Evolutionary conservation across 176 grass and related monocot genomes (phyloP), one percentile per base, ranked within the genome.

Genomic region (Zoysia pacifica): DNA sequence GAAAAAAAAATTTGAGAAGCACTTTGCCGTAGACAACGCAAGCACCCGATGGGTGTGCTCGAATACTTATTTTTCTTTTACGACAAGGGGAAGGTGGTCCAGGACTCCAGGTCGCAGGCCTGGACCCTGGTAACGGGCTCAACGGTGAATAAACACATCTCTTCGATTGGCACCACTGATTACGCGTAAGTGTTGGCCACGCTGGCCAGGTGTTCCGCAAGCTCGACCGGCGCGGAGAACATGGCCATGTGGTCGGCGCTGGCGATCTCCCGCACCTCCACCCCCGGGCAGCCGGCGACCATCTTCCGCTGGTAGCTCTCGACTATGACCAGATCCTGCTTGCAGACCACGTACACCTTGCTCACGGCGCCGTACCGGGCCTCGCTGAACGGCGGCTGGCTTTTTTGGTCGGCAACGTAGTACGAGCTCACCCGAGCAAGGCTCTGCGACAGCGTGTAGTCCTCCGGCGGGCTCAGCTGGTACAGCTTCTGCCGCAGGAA

Each of bases 191-290:
- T 86, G 41, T 88, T 76, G 42, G 82, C 86, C 59, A 93, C 54
- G 9, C 91, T 81, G 5, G 45, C 72, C 44, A 97, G 79, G 37
- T 67, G 81, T 9, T 20, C 2, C 0, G 41, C 68, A 2, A 93
- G 89, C 49, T 93, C 73, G 4, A 13, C 39, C 1, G 94, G 89
- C 16, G 47, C n/a, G 1, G 93, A 97, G 53, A 97, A 35, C 94
- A 97, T 93, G 14, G 71, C 66, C 94, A 93, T 91, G 60, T 97
- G 94, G 65, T 97, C 94, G 2, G 91, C 77, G 11, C 39, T 6
- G 9, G 82, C 62, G 11, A 87, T 89, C 77, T 81, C 82, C 82
- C 78, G 87, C 11, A 91, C 91, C 73, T 89, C 89, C 4, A 58
- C 73, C n/a, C 83, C 75, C 0, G 61, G 63, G 16, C 65, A 48